Base-by-base conservation (phyloP, 805 yeast species). In the Yarrowia yakushimensis region DNA sequence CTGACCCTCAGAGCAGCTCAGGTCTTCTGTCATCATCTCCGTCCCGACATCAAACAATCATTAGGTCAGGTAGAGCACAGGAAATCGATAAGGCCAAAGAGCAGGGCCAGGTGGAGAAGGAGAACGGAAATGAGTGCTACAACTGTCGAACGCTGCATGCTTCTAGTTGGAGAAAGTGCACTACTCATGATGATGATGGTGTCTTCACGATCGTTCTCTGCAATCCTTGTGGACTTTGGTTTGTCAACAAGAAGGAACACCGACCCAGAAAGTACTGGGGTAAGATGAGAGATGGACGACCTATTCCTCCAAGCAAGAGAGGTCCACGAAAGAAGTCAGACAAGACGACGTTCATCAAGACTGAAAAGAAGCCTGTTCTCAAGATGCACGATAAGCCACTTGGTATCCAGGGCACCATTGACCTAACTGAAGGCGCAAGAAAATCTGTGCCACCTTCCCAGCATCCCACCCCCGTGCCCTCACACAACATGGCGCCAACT, bases 121-220 rank as follows among this genome's bases (percentile, higher is more conserved):
- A 68, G 60, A 64, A 64, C 13, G 70, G 69, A 18, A 65, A 63
- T 11, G 69, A 66, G 39, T 73, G 76, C 50, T 69, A 66, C 33
- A 73, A 73, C 63, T 73, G 76, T 50, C 72, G 74, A n/a, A 67
- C 65, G 13, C 66, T 69, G 22, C 63, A 64, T 39, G 69, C 73
- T 4, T 48, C 71, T 27, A 68, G 72, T 13, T 72, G 74, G 75
- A 55, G 74, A 42, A 64, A 65, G 27, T 63, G 68, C 31, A 54
- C 57, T 11, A 65, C 64, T 13, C 60, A 63, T 33, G 63, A 63
- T 11, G 63, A 60, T 23, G 65, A 64, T 28, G 67, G 63, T 9
- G 30, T 30, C 39, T 55, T 55, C 39, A 28, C 48, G 1, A 39
- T 39, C 23, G 43, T 64, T 6, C 61, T 69, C 23, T 70, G 72